Evolutionary conservation across 208 protist genomes (phyloP).

Genomic region (Angomonas ambiguus): DNA sequence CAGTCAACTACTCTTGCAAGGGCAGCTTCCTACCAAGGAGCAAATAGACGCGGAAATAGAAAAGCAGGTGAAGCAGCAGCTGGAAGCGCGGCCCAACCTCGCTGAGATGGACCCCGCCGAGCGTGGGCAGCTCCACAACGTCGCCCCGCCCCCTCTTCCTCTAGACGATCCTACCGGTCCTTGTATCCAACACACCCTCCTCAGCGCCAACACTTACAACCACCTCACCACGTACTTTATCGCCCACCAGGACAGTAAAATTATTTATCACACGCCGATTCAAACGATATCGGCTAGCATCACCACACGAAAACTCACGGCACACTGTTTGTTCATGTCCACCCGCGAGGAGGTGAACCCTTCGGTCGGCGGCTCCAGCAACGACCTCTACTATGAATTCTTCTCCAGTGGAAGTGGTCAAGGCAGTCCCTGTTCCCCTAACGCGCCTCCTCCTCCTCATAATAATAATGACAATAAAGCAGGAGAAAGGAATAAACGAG

Average conservation of each 20-base stretch:
- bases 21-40: conserved; percentile 16
- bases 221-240: conserved; percentile 70
- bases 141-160: conserved; percentile 19
- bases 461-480: neutral
- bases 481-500: neutral
- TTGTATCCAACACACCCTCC: conserved; percentile 66
- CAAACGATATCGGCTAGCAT: conserved; percentile 65
- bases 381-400: conserved; percentile 6
- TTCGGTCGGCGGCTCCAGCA: neutral
- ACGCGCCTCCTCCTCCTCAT: too few relatives aligned
- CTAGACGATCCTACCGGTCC: conserved; percentile 23
- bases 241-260: conserved; percentile 55
- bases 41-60: neutral
- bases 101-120: conserved; percentile 18
- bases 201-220: conserved; percentile 72
- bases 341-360: conserved; percentile 36
- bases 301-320: conserved; percentile 66
- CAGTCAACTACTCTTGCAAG: conserved; percentile 36
- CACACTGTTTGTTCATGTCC: conserved; percentile 58
- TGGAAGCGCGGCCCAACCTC: conserved; percentile 5
- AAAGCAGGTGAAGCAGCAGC: neutral
- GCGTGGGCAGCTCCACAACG: neutral
- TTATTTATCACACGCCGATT: conserved; percentile 53
- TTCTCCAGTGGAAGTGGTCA: conserved; percentile 1
- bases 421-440: neutral